Evolutionary conservation across 192 early-diverging fungal species (phyloP).

Genomic region (Podila horticola): DNA sequence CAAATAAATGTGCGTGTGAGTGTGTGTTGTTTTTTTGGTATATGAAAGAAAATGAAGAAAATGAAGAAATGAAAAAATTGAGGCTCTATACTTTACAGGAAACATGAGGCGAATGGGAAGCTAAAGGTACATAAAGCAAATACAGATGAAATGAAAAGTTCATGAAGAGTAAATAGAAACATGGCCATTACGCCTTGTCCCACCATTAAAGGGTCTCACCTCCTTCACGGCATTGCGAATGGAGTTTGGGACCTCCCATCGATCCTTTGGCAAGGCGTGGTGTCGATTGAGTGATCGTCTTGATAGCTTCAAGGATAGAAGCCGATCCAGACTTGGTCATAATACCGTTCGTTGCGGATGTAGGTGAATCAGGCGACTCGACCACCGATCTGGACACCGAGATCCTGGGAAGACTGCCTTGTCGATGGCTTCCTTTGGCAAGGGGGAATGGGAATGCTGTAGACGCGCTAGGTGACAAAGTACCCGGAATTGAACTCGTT

Average conservation of each 20-base stretch:
- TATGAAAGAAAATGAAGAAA: too few relatives aligned
- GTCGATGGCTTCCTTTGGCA: neutral
- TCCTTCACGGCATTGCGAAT: constrained; percentile 7
- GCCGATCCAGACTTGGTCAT: neutral
- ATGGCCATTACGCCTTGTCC: neutral
- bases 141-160: too few relatives aligned
- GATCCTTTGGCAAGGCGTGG: constrained; percentile 14
- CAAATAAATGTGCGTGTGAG: too few relatives aligned
- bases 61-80: too few relatives aligned
- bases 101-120: too few relatives aligned
- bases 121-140: too few relatives aligned
- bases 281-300: constrained; percentile 26
- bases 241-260: neutral
- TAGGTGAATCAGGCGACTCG: neutral
- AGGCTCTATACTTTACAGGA: too few relatives aligned
- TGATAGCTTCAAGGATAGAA: constrained; percentile 21
- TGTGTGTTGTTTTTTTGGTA: too few relatives aligned
- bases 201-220: constrained; percentile 4
- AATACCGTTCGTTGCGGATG: neutral
- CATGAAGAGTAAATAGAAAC: neutral
- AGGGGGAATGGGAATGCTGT: neutral
- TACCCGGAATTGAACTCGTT: neutral
- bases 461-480: neutral
- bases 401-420: constrained; percentile 1
- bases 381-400: neutral